Base-by-base conservation (phyloP, 129 eudicot genomes). In the Flaveria brownii region DNA sequence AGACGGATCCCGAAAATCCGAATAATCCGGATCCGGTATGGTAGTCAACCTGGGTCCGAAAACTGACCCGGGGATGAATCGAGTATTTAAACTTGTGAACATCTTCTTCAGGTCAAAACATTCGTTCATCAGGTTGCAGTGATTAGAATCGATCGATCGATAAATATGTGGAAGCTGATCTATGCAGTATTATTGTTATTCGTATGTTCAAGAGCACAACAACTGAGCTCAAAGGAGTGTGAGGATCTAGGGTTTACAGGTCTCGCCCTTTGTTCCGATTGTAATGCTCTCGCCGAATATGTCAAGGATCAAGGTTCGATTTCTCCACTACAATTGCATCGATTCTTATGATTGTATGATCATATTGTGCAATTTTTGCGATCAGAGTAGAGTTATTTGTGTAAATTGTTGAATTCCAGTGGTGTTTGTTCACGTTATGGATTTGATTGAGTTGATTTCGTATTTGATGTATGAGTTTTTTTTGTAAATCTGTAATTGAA, bases 201-300 rank as follows among this genome's bases (percentile, higher is more conserved):
- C 41, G 71, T 64, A 33, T 76, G 63, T 18, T 62, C 81, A 54
- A 63, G 57, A 70, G 78, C 88, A 77, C 73, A 82, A 18, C 78
- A 90, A 30, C 73, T 93, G 47, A 90, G 96, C 88, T 61, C 95
- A 7, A 88, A 86, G 78, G 92, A 88, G 70, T 93, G 98, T 79
- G 97, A 90, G 72, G 83, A 76, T 39, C 62, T 93, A 59, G 98
- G 98, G 70, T 93, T 93, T 80, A 93, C 95, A 33, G 98, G 98
- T 81, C 98, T 90, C 36, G 95, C 98, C 39, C 96, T 93, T 26
- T 90, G 98, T 85, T 93, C 98, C 62, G 98, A 93, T 69, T 93
- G 98, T 70, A 89, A 87, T 43, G 84, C 98, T 3, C 86, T 93
- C 18, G 84, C 97, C 52, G 96, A 93, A 42, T 93, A 86, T 59